Evolutionary conservation across 805 yeast species (phyloP), one percentile per base, ranked within the genome.

Genomic region (Ogataea parapolymorpha): DNA sequence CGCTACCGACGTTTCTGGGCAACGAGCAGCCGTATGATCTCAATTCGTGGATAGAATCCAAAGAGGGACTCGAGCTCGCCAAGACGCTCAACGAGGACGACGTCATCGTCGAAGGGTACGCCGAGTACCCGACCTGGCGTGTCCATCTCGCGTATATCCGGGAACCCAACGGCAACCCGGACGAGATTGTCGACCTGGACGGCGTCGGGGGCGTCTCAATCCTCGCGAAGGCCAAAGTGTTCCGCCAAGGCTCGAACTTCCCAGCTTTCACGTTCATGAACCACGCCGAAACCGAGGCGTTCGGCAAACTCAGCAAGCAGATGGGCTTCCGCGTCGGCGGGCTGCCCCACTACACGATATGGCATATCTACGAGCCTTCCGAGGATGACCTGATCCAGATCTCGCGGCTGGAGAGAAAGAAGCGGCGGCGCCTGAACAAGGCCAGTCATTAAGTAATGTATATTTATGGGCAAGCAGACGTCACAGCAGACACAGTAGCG

Each of bases 41-140:
- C 58, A 93, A 93, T 65, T 86, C 97, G 11, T 93, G 99, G 99
- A 77, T 87, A 42, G 99, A 93, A 66, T 79, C 90, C 3, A 83
- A 79, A 5, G 79, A 83, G 8, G 96, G 87, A 1, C 45, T 82
- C 12, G 79, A 79, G 37, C 63, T 85, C 52, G 93, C 95, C 0
- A 60, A 66, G 29, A 71, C 72, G 0, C 66, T 85, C 40, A 77
- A 74, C 41, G 91, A 85, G 59, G 93, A 85, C 57, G 95, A 84
- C 56, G 93, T 85, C 32, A 85, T 85, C 46, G 95, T 85, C 7
- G 95, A 85, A 62, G 95, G 95, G 2, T 85, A 85, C 59, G 88
- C 87, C 0, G 91, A 85, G 56, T 85, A 82, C 56, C 88, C 91
- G 3, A 85, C 95, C 0, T 85, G 86, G 82, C 72, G 95, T 65